Percentiles rank a stretch among this genome's conserved stretches.
Conservation (phyloP, 352 stramenopile genomes). For the Aphanomyces stellatus region DNA sequence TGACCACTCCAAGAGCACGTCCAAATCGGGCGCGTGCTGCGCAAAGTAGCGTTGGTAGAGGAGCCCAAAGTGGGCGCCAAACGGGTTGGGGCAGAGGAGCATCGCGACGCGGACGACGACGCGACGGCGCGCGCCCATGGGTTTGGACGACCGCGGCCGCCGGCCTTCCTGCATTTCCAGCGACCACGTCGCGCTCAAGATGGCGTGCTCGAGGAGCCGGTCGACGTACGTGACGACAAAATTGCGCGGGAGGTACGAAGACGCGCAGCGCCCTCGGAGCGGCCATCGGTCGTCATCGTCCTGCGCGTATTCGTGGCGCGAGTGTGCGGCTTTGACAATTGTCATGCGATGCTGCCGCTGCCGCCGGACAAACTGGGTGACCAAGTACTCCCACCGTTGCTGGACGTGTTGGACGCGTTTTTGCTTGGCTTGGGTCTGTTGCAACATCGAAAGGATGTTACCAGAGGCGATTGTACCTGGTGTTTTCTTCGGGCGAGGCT, state of each 20-base stretch:
- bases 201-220: not conserved
- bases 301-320: not conserved
- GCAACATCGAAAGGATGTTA: not conserved
- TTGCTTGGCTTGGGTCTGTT: not conserved
- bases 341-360: not conserved
- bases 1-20: slow-evolving; percentile 7
- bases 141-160: not conserved
- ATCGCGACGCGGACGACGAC: slow-evolving; percentile 12
- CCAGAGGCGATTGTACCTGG: not conserved
- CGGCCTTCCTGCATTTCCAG: slow-evolving; percentile 3
- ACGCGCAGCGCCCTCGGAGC: not conserved
- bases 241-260: not conserved
- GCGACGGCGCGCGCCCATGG: not conserved
- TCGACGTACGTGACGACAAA: not conserved
- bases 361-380: not conserved
- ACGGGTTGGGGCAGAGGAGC: slow-evolving; percentile 15
- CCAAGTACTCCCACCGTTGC: slow-evolving; percentile 10
- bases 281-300: not conserved
- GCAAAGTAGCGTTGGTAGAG: slow-evolving; percentile 18
- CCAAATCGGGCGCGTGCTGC: not conserved
- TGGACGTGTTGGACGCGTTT: slow-evolving; percentile 8
- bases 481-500: not conserved
- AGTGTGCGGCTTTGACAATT: not conserved
- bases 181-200: not conserved
- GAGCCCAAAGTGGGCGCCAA: slow-evolving; percentile 7